Evolutionary conservation across 1,139 yeast species (phyloP), one percentile per base, ranked within the genome.

Genomic region (Taphrina pruni): DNA sequence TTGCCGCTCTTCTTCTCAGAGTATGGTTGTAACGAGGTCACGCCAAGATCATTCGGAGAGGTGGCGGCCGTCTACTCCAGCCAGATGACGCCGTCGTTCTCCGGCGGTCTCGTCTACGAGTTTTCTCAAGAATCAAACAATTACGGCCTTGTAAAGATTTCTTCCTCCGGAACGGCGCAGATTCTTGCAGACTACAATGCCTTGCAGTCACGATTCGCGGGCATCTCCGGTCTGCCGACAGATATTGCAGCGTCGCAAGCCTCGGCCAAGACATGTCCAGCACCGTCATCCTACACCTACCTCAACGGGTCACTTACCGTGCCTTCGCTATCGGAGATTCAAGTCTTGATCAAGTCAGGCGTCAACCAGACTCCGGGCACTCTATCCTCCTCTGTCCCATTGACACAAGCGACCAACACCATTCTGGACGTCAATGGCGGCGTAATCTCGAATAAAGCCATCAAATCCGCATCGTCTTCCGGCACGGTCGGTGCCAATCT

Each of bases 1-100:
- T 87, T 90, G 70, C 97, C 97, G 14, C 80, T 92, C 41, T 87
- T 93, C 76, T 88, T 92, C 79, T 89, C 96, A 21, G 98, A 93
- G 80, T 92, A 96, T 86, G 85, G 94, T 84, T 75, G 86, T 88
- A 75, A 81, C 72, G 76, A 75, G 3, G 75, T 77, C 56, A 71
- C 74, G 60, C 92, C 94, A 69, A 84, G 95, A 77, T 79, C 84
- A 46, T 89, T 88, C 78, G 83, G 84, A 70, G 94, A 88, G 78
- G 88, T 89, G 60, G 82, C 87, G 70, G 83, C 84, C 57, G 76
- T 86, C 52, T 87, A 82, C 74, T 75, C 77, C 2, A 75, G 78
- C 26, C 84, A 85, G 2, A 80, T 88, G 78, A 76, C 83, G 60
- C 77, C 82, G 70, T 81, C 86, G 1, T 81, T 88, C 73, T 88